Evolutionary conservation across 192 early-diverging fungal genomes (phyloP), one percentile per base, ranked within the genome.

Genomic region (Bifiguratus adelaidae): DNA sequence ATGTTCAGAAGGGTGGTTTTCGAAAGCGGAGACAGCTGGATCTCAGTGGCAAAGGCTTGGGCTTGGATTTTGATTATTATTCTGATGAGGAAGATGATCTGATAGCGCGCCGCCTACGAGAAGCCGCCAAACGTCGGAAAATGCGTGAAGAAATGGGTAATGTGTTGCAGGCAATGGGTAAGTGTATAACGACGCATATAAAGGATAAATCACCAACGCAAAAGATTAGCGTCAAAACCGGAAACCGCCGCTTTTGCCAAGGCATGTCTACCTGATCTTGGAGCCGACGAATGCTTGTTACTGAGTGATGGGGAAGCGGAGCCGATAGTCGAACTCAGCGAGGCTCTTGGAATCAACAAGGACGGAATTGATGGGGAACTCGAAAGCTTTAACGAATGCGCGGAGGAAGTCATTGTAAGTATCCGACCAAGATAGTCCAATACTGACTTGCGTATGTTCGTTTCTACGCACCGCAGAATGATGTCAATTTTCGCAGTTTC

Each of bases 231-330:
- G 15, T 25, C 37, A 1, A 48, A 65, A 19, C 56, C 62, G 9
- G 47, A 58, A 26, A 65, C 62, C 3, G 50, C 56, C 6, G 62
- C 62, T 19, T 65, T 65, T 55, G 62, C 62, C 4, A 65, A 65
- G 23, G 62, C 62, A n/a, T 56, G 56, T 22, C 29, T 27, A 23
- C 22, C 47, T 18, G 30, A 49, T 23, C 28, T 44, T 29, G 48
- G 44, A 7, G 48, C 49, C 9, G 60, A 61, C 22, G 52, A 41
- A 7, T 33, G 21, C 0, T n/a, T 54, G 2, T 32, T 45, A 15
- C 43, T 59, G 11, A 58, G 55, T 20, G 62, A 58, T 43, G 57
- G 51, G 23, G 62, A 58, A 48, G 58, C 45, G n/a, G 56, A 60
- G n/a, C n/a, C n/a, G n/a, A n/a, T n/a, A n/a, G n/a, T n/a, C n/a